A percentile compares a stretch with the other conserved stretches of the same genome.
Conservation (phyloP, 768 basidiomycete genomes). For the Aureoboletus auriporus region DNA sequence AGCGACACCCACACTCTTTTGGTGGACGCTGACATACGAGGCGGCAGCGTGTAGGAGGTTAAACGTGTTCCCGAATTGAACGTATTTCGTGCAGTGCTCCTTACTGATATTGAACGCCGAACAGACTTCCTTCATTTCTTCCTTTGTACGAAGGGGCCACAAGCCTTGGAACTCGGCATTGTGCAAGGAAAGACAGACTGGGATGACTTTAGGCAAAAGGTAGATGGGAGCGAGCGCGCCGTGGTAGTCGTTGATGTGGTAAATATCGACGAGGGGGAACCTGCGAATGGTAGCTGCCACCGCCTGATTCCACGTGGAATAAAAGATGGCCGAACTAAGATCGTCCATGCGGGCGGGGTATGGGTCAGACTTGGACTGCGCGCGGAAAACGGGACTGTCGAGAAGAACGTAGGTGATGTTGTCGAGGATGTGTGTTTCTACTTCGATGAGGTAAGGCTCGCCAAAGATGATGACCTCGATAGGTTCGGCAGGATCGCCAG, state of each 20-base stretch:
- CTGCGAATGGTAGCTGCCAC: slow-evolving; percentile 90
- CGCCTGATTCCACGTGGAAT: slow-evolving; percentile 97
- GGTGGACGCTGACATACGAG: slow-evolving; percentile 87
- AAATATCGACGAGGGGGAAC: slow-evolving; percentile 84
- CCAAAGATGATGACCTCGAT: slow-evolving; percentile 97
- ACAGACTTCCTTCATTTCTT: slow-evolving; percentile 98
- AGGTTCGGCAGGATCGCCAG: slow-evolving; percentile 87
- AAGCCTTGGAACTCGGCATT: slow-evolving; percentile 98
- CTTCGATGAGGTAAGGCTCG: slow-evolving; percentile 92
- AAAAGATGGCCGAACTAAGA: slow-evolving; percentile 93
- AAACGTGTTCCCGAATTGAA: slow-evolving; percentile 97
- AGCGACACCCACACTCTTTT: slow-evolving; percentile 90
- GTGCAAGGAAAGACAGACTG: slow-evolving; percentile 88
- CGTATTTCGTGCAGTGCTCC: slow-evolving; percentile 93
- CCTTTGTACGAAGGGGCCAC: slow-evolving; percentile 94
- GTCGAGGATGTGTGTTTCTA: slow-evolving; percentile 88
- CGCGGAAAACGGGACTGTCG: slow-evolving; percentile 94
- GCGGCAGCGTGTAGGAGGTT: slow-evolving; percentile 92
- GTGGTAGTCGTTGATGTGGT: slow-evolving; percentile 95
- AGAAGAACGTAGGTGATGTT: slow-evolving; percentile 95
- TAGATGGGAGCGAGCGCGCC: slow-evolving; percentile 90
- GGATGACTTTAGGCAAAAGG: slow-evolving; percentile 86
- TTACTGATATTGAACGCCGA: slow-evolving; percentile 98
- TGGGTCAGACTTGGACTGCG: slow-evolving; percentile 93
- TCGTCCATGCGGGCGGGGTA: slow-evolving; percentile 98